phyloP scores from a whole-genome alignment of 805 yeast species.

The Wilhelminamyces savonicus region DNA sequence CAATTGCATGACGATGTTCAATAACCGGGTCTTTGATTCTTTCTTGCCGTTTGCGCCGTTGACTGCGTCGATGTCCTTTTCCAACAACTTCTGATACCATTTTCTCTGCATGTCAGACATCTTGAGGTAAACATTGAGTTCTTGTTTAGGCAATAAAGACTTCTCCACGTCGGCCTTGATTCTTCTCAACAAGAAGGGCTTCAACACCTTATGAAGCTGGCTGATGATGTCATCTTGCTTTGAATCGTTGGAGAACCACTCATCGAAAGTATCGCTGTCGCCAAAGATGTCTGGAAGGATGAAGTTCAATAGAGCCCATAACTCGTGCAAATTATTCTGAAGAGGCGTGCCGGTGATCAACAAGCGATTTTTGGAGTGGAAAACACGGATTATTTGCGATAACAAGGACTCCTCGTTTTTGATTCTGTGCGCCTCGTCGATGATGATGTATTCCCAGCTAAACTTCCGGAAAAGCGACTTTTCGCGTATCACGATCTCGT shows the following conservation, averaged over 20 bases:
- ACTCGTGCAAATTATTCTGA: constrained; percentile 72
- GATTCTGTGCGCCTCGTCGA: constrained; percentile 81
- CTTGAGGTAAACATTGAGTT: constrained; percentile 64
- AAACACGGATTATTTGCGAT: constrained; percentile 69
- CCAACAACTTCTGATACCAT: constrained; percentile 73
- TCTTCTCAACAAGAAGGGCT: constrained; percentile 72
- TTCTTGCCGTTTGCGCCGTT: constrained; percentile 74
- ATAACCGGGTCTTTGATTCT: constrained; percentile 68
- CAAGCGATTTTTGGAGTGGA: constrained; percentile 62
- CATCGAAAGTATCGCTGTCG: constrained; percentile 66
- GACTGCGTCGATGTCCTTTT: constrained; percentile 78
- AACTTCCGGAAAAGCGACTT: constrained; percentile 61
- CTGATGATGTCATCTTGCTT: constrained; percentile 48
- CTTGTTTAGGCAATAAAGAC: constrained; percentile 68
- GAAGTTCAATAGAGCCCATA: constrained; percentile 77
- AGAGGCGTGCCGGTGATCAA: constrained; percentile 79
- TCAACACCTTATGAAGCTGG: constrained; percentile 69
- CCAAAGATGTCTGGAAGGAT: constrained; percentile 74
- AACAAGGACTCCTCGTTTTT: constrained; percentile 70
- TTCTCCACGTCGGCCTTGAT: constrained; percentile 79
- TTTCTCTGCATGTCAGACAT: constrained; percentile 75
- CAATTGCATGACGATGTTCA: constrained; percentile 79
- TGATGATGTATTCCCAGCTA: constrained; percentile 69
- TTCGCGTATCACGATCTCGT: constrained; percentile 72
- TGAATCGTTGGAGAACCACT: constrained; percentile 48